phyloP scores from a whole-genome alignment of 2,329 filamentous ascomycete genomes.

The Cladosporium oxysporum region DNA sequence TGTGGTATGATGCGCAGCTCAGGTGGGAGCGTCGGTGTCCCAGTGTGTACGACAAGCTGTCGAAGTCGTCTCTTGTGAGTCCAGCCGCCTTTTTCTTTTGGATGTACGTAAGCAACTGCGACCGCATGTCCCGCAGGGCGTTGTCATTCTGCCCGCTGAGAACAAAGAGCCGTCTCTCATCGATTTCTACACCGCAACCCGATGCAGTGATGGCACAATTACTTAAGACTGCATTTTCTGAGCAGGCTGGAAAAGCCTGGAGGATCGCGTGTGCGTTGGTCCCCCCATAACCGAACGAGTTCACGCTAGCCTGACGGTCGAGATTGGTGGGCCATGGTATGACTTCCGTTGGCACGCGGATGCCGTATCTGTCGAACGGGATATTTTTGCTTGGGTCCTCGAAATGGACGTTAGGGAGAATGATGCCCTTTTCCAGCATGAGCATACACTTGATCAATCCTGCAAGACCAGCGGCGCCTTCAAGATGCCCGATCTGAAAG shows the following conservation, averaged over 20 bases:
- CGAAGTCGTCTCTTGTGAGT: too few species aligned
- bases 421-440: conserved; percentile 28
- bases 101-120: too few species aligned
- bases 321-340: conserved; percentile 34
- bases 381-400: conserved; percentile 26
- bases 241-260: conserved; percentile 23
- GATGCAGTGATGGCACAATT: too few species aligned
- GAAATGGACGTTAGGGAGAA: conserved; percentile 32
- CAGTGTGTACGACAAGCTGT: neutral
- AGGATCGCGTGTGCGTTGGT: conserved; percentile 35
- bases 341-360: conserved; percentile 21
- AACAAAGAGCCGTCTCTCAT: too few species aligned
- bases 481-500: conserved; percentile 24
- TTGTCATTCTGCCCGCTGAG: too few species aligned
- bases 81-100: too few species aligned
- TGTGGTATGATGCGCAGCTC: neutral
- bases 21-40: neutral
- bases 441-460: conserved; percentile 25
- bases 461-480: conserved; percentile 24
- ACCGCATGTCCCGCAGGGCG: too few species aligned
- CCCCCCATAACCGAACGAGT: conserved; percentile 34
- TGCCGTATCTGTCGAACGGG: neutral
- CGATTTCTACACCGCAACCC: too few species aligned
- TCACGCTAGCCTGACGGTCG: conserved; percentile 21
- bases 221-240: too few species aligned